Evolutionary conservation across 176 grass and related monocot species (phyloP), one percentile per base, ranked within the genome.

Genomic region (Echinochloa phyllopogon): DNA sequence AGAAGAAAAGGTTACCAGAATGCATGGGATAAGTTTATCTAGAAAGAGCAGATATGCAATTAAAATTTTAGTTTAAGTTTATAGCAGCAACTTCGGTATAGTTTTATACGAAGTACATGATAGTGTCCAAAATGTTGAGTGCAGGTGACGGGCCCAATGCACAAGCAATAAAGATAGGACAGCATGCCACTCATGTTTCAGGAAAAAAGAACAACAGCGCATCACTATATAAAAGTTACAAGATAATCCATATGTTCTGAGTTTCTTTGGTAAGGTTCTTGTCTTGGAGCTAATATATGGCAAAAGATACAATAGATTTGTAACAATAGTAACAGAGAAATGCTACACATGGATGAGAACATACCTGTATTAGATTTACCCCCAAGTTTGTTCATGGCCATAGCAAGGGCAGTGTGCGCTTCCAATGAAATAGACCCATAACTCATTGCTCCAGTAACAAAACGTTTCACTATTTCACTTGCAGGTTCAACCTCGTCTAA

Each of bases 331-430:
- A 44, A 59, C 15, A 61, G 15, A 60, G 48, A 82, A 33, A 85
- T 83, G 39, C 4, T 11, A 20, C 42, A 37, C 65, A 49, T 41
- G 80, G 23, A 82, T 90, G 50, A 60, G 68, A 73, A 55, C 55
- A 70, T 92, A 99, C 96, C 96, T 82, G 96, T 99, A 78, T 99
- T 99, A 81, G 96, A 99, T 99, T 99, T 99, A 25, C 96, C 96
- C 82, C 94, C 94, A 87, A 99, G 87, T 87, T 83, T 99, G 86
- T 99, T 99, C 96, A 99, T 99, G 63, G 96, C 96, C 71, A 92
- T 89, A 76, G 96, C 96, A 82, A 99, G 96, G 49, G 96, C 74
- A 64, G 91, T 96, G 88, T 99, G 96, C 56, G 96, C 96, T 92
- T 99, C 96, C 39, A 99, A 79, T 11, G 96, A 99, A 90, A 99